phyloP scores from a whole-genome alignment of 306 rosid species.

The Rosa multiflora region DNA sequence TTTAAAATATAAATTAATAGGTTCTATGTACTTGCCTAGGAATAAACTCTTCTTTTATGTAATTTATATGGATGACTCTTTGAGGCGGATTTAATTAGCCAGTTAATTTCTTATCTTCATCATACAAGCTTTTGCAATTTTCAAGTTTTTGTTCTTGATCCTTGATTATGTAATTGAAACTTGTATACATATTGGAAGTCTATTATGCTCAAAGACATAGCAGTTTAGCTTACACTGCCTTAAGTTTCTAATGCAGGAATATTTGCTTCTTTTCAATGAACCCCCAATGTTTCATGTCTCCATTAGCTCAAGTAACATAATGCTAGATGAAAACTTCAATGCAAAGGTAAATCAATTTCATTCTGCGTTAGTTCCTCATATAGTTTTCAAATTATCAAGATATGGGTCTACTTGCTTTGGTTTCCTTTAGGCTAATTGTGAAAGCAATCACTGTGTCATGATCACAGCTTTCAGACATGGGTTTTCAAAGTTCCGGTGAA shows the following conservation, averaged over 20 bases:
- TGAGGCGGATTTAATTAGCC: not conserved
- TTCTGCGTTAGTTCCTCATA: not conserved
- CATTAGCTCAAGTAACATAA: slow-evolving; percentile 71
- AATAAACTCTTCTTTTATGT: not conserved
- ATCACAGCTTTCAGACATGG: slow-evolving; percentile 73
- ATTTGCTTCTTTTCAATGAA: slow-evolving; percentile 79
- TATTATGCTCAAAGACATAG: not conserved
- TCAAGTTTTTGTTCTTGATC: not conserved
- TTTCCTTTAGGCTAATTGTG: not conserved
- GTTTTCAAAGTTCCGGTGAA: slow-evolving; percentile 48
- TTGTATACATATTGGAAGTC: not conserved
- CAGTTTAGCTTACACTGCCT: not conserved
- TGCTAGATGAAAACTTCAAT: slow-evolving; percentile 78
- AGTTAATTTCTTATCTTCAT: not conserved
- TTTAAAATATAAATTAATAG: not conserved
- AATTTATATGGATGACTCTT: too few relatives aligned
- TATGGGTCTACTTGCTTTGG: not conserved
- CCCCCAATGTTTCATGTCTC: slow-evolving; percentile 77
- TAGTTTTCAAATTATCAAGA: not conserved
- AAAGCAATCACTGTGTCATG: not conserved
- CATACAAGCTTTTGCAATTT: not conserved
- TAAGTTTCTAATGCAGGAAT: slow-evolving; percentile 57
- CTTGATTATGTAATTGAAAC: not conserved
- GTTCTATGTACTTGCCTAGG: not conserved
- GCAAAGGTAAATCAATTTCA: slow-evolving; percentile 59